phyloP scores from a whole-genome alignment of 106 monocot genomes.

The Narthecium ossifragum region DNA sequence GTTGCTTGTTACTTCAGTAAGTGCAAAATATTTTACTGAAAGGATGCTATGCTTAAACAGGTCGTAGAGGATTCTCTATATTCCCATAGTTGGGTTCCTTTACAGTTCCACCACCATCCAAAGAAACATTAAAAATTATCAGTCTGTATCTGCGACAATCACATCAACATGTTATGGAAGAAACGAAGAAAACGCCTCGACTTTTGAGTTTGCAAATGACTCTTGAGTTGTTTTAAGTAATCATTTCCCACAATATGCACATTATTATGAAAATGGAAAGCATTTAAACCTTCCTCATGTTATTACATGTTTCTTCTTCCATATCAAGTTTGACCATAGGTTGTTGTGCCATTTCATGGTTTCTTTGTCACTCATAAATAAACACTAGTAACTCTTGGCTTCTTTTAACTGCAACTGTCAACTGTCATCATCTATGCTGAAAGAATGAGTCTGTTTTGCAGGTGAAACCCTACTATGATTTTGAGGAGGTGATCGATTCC shows the following conservation, averaged over 20 bases:
- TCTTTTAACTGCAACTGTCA: background rate
- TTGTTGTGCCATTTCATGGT: too few species aligned
- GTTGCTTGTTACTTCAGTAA: background rate
- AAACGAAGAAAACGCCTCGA: too few species aligned
- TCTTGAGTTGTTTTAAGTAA: too few species aligned
- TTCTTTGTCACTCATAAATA: background rate
- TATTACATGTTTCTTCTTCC: background rate
- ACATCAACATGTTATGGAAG: too few species aligned
- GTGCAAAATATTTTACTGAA: too few species aligned
- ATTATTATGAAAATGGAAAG: too few species aligned
- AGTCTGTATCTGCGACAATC: too few species aligned
- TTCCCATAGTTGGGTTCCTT: background rate
- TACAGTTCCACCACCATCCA: background rate
- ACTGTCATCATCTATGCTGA: background rate
- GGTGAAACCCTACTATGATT: constrained; percentile 81
- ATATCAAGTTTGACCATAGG: background rate
- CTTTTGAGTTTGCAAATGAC: too few species aligned
- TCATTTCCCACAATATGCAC: too few species aligned
- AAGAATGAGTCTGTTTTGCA: constrained; percentile 21
- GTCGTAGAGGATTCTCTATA: background rate
- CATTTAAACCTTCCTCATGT: too few species aligned
- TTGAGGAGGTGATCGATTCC: constrained; percentile 80
- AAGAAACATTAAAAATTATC: background rate
- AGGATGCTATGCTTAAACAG: too few species aligned
- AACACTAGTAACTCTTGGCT: background rate